phyloP scores from a whole-genome alignment of 108 stramenopile species.

The Stephanodiscus triporus region DNA sequence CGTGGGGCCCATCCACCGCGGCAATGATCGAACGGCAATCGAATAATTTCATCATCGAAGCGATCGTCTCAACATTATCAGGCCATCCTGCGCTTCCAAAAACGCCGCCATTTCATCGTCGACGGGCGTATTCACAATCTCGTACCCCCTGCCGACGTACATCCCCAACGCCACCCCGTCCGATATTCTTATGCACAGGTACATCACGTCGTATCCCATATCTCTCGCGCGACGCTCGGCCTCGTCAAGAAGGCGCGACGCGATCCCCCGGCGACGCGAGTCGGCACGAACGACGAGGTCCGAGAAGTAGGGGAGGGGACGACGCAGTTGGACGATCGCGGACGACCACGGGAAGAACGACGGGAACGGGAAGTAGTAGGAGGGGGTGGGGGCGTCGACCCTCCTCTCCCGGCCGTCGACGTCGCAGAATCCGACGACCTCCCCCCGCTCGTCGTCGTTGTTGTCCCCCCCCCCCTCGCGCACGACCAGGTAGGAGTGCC shows the following conservation, averaged over 20 bases:
- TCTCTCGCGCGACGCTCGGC: not conserved
- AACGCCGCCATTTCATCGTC: no score
- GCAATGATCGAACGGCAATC: no score
- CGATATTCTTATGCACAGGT: not conserved
- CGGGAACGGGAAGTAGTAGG: no score
- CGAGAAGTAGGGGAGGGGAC: not conserved
- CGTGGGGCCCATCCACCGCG: no score
- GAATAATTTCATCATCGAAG: no score
- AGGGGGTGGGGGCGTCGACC: no score
- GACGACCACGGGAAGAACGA: not conserved
- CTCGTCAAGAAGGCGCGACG: not conserved
- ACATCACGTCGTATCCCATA: not conserved
- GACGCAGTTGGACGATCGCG: not conserved
- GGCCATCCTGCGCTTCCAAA: no score
- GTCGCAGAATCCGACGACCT: not conserved
- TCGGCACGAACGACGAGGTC: not conserved
- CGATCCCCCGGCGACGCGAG: not conserved
- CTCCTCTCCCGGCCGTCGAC: not conserved
- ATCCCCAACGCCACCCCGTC: not conserved
- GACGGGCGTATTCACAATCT: no score
- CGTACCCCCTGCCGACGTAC: not conserved
- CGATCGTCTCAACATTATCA: no score
- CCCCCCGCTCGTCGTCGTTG: not conserved
- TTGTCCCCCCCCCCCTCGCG: not conserved
- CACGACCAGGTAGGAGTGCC: not conserved